phyloP scores from a whole-genome alignment of 352 stramenopile genomes.

The Globisporangium takayamanum region DNA sequence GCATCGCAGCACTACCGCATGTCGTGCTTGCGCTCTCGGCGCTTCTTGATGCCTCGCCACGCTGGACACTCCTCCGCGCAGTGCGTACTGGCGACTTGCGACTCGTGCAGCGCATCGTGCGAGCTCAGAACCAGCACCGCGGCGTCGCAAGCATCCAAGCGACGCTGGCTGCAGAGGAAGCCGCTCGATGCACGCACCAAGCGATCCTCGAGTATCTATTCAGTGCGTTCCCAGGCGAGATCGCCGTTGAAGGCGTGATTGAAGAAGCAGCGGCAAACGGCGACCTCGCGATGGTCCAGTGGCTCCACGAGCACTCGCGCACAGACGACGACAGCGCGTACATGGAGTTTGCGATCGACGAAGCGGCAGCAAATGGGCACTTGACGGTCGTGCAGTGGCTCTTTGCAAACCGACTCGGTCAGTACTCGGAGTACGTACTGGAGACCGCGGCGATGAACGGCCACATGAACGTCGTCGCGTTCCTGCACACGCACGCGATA shows the following conservation, averaged over 20 bases:
- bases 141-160: not conserved
- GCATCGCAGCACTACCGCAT: constrained; percentile 25
- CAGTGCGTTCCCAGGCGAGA: constrained; percentile 2
- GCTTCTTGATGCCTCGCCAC: constrained; percentile 20
- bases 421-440: constrained; percentile 4
- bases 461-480: constrained; percentile 4
- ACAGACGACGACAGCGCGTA: not conserved
- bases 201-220: constrained; percentile 8
- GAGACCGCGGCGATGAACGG: constrained; percentile 11
- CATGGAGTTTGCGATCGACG: constrained; percentile 13
- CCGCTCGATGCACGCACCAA: not conserved
- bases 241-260: constrained; percentile 11
- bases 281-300: constrained; percentile 12
- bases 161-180: constrained; percentile 10
- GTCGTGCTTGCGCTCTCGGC: constrained; percentile 17
- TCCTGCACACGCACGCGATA: not conserved
- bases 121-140: not conserved
- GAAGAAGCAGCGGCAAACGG: constrained; percentile 8
- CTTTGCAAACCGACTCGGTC: not conserved
- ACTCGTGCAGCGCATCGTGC: constrained; percentile 5
- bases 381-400: constrained; percentile 22
- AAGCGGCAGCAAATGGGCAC: constrained; percentile 16
- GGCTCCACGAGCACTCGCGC: constrained; percentile 5
- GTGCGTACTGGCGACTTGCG: constrained; percentile 7
- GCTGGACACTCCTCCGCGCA: constrained; percentile 14